phyloP scores from a whole-genome alignment of 306 rosid species.

The Corylus avellana region DNA sequence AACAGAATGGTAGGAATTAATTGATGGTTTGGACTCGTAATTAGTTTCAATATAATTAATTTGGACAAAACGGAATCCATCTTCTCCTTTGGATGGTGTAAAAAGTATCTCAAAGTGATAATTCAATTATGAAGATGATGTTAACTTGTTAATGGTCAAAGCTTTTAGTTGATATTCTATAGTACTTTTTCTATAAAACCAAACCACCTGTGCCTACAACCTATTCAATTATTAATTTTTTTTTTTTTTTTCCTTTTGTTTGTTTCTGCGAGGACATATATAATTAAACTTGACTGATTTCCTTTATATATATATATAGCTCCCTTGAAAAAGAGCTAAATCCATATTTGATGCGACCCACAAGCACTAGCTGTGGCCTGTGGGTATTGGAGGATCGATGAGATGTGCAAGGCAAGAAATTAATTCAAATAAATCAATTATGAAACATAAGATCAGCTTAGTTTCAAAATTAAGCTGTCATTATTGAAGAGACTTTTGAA shows the following conservation, averaged over 20 bases:
- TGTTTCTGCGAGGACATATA: background rate
- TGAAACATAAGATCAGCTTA: background rate
- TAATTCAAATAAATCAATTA: background rate
- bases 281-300: background rate
- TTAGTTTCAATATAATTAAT: background rate
- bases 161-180: background rate
- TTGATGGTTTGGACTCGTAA: background rate
- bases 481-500: constrained; percentile 1
- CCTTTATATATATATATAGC: background rate
- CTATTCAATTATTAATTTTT: background rate
- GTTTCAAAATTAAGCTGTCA: background rate
- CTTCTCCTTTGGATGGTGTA: background rate
- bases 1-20: background rate
- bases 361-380: no score
- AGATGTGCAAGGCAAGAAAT: background rate
- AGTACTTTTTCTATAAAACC: background rate
- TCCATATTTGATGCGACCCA: background rate
- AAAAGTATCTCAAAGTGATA: background rate
- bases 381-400: background rate
- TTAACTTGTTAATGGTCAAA: background rate
- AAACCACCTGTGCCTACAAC: background rate
- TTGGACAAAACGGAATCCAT: background rate
- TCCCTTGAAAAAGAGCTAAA: background rate
- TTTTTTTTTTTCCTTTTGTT: background rate
- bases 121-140: background rate